Evolutionary conservation across 371 early-diverging fungal species (phyloP), one percentile per base, ranked within the genome.

Genomic region (Syncephalastrum racemosum): DNA sequence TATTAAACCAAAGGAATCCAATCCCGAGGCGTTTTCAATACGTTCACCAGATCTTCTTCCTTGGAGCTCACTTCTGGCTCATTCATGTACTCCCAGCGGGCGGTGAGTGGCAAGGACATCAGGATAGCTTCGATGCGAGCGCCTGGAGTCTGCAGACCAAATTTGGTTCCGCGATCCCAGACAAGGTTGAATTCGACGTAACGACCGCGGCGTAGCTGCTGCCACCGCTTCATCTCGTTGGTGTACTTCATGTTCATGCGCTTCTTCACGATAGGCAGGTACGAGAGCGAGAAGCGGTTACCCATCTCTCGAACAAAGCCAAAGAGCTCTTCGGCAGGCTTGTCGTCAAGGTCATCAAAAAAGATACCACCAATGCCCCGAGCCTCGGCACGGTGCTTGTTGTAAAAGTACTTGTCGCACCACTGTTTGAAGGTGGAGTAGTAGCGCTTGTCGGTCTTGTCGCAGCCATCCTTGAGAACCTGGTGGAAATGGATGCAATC

Each of bases 141-240:
- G 27, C 91, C 90, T n/a, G 90, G 91, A 3, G 94, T 92, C 63
- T 82, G 70, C 48, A 94, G 68, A 4, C 94, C 94, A 75, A 93
- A 94, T 65, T 92, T 92, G 27, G 94, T 94, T 45, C 94, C 94
- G 31, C 94, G 83, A 65, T 94, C 94, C 66, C 90, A 84, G 16
- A 93, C 83, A 64, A 94, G 66, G 60, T 94, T 94, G 70, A 94
- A 94, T 68, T 94, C 94, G 8, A 90, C 92, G 64, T 94, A 94
- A 15, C 92, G 85, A 12, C 94, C 94, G 25, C 94, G 84, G 41
- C 94, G 83, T 15, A 94, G 56, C 57, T 92, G 88, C 71, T 93
- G 93, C 94, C 94, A 94, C 14, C 71, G 64, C 56, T 84, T 88
- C 71, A 91, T 80, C 20, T 83, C 84, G 3, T 75, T 69, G 18